Evolutionary conservation across 495 filamentous ascomycete genomes (phyloP), one percentile per base, ranked within the genome.

Genomic region (Hypoxylon crocopeplum): DNA sequence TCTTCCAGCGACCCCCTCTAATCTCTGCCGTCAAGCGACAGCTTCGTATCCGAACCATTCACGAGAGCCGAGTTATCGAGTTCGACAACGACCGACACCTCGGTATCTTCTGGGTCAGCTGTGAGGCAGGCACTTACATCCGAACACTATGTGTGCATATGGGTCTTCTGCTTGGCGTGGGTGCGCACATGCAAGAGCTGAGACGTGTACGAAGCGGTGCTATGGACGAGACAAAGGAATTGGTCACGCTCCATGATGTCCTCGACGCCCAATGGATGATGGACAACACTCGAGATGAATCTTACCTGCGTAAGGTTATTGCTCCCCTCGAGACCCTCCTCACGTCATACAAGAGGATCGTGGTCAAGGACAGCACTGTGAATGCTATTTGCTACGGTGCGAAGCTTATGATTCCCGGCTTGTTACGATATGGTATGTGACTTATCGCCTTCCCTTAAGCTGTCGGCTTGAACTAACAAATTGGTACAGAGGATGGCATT

Each of bases 51-150:
- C 86, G 94, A 72, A 96, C 94, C 8, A 96, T 98, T 67, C 87
- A 97, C 75, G 90, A 97, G 77, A 92, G 88, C 81, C 93, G 93
- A 76, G 79, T 97, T 27, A 88, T 92, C 66, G 93, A 98, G 76
- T 98, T 97, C 69, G 94, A 98, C 75, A 96, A 98, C 72, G 92
- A 98, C 51, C 86, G 94, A 56, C 91, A 97, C 69, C 84, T 98
- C n/a, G 95, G 88, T 73, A 92, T 98, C 25, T 98, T 98, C 84
- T 97, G 94, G 94, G 95, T 98, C 54, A 93, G 90, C 75, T 98
- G 94, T 73, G 94, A 98, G 76, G 94, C 94, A 56, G 94, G 94
- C 68, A 98, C 94, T 25, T 98, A 98, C 70, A 97, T 98, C 71
- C 89, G 94, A 76, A 98, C 95, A 10, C 85, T 98, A 16, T 98